Conservation (phyloP, 2,329 filamentous ascomycete genomes). For the Stemphylium beticola region DNA sequence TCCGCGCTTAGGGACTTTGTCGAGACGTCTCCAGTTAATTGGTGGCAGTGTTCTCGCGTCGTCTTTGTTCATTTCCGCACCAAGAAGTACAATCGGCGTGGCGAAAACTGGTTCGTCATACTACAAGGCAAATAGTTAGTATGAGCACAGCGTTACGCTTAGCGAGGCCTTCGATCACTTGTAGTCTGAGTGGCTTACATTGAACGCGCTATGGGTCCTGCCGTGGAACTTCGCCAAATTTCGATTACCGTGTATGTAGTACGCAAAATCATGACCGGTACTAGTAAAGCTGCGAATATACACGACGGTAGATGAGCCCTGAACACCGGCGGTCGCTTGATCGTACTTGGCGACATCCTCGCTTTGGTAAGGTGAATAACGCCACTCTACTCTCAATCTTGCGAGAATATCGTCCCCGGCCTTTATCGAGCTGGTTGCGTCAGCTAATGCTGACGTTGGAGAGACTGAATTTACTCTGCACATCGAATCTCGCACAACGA, state of each 20-base stretch:
- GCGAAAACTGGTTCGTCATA: constrained; percentile 29
- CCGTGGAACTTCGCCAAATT: constrained; percentile 18
- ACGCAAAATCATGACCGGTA: constrained; percentile 22
- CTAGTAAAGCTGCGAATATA: constrained; percentile 30
- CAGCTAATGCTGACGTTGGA: neutral
- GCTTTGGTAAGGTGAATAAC: constrained; percentile 10
- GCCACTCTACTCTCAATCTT: constrained; percentile 9
- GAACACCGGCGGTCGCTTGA: neutral
- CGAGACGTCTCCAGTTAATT: neutral
- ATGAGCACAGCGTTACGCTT: neutral
- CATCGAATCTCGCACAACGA: constrained; percentile 12
- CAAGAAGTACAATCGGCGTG: constrained; percentile 6
- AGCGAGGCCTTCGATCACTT: neutral
- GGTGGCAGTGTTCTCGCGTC: neutral
- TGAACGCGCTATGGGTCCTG: neutral
- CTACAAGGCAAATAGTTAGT: neutral
- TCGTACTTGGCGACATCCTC: constrained; percentile 1
- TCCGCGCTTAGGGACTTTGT: neutral
- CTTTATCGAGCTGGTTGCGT: neutral
- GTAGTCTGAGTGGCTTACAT: neutral
- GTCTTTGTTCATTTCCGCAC: neutral
- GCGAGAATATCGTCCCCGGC: neutral
- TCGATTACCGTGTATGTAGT: constrained; percentile 21
- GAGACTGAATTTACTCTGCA: neutral
- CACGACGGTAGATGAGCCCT: constrained; percentile 14